A percentile compares a stretch with the other conserved stretches of the same genome.
phyloP scores from a whole-genome alignment of 306 rosid species.

The Erythrophleum fordii region DNA sequence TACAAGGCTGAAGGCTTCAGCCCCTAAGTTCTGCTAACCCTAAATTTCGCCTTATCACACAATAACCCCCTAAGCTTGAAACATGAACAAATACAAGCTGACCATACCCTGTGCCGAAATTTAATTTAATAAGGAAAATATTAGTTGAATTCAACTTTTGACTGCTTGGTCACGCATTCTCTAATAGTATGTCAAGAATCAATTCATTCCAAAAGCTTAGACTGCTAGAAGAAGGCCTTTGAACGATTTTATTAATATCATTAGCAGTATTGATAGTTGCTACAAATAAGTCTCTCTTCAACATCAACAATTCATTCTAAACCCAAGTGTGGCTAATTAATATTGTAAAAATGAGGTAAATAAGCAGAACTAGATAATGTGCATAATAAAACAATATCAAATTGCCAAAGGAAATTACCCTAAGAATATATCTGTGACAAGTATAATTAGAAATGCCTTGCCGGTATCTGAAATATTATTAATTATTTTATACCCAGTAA shows the following conservation, averaged over 20 bases:
- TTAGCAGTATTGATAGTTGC: neutral
- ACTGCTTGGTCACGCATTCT: too few relatives aligned
- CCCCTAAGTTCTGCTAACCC: too few relatives aligned
- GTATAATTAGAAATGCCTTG: slow-evolving; percentile 92
- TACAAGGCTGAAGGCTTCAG: too few relatives aligned
- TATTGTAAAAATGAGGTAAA: neutral
- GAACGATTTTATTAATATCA: neutral
- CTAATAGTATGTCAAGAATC: neutral
- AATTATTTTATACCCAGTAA: slow-evolving; percentile 91
- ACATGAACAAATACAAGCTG: too few relatives aligned
- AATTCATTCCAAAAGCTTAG: neutral
- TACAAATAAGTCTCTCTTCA: slow-evolving; percentile 1
- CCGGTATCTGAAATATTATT: slow-evolving; percentile 92
- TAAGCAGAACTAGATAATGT: neutral
- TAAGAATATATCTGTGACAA: slow-evolving; percentile 85
- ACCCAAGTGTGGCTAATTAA: slow-evolving; percentile 7
- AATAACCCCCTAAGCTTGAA: too few relatives aligned
- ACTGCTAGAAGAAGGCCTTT: neutral
- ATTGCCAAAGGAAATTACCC: slow-evolving; percentile 68
- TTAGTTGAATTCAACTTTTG: too few relatives aligned
- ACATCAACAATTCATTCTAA: slow-evolving; percentile 21
- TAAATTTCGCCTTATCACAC: neutral
- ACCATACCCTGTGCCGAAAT: too few relatives aligned
- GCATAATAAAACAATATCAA: slow-evolving; percentile 10
- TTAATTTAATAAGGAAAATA: neutral